Conservation (phyloP, 257 asterid genomes). For the Echites panduratus region DNA sequence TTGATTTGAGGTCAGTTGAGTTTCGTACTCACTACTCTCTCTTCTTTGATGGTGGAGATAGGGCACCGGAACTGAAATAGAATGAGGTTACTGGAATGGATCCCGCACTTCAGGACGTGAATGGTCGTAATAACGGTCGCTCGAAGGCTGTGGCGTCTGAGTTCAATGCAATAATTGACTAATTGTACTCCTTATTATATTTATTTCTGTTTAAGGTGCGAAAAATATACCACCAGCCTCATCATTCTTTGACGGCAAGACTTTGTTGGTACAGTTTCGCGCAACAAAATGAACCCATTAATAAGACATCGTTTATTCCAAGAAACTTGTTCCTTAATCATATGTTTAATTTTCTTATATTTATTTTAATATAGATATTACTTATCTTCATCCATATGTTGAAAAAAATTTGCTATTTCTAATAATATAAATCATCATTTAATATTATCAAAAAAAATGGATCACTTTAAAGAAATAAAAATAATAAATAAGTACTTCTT, state of each 20-base stretch:
- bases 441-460: too few species aligned
- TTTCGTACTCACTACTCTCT: not conserved
- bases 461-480: too few species aligned
- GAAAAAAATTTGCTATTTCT: too few species aligned
- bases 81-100: not conserved
- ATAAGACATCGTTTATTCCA: too few species aligned
- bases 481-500: too few species aligned
- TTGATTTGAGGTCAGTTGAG: not conserved
- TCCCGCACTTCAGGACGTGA: not conserved
- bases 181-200: too few species aligned
- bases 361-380: too few species aligned
- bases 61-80: not conserved
- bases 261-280: not conserved
- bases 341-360: too few species aligned
- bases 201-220: not conserved
- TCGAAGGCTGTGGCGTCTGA: not conserved
- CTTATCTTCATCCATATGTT: too few species aligned
- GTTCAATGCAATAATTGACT: too few species aligned
- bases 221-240: not conserved
- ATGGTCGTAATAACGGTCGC: not conserved
- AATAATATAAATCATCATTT: too few species aligned
- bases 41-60: not conserved
- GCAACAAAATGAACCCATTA: not conserved
- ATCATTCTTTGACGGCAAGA: constrained; percentile 1
- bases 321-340: too few species aligned